These are phyloP conservation scores for Vicia faba DNA, from an alignment of 306 rosid species.

Conservation along the genomic window DNA sequence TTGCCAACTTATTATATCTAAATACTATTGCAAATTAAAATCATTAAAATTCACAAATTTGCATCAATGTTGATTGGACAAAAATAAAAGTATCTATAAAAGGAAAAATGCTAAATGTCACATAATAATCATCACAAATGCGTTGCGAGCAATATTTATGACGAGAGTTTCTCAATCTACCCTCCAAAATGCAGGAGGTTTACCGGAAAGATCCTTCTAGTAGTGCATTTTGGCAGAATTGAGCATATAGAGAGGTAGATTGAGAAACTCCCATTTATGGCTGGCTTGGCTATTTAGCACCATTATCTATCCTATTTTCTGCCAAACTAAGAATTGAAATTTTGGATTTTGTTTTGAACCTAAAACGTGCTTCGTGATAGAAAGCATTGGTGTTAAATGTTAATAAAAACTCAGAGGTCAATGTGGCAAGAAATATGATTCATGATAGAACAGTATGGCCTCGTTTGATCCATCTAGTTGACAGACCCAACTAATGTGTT, in stretches of 20 bases:
- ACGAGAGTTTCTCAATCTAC: not conserved
- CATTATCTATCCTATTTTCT: not conserved
- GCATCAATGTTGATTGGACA: slow-evolving; percentile 16
- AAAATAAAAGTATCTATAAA: not conserved
- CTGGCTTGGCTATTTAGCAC: not conserved
- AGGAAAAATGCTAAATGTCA: not conserved
- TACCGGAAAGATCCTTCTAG: no score
- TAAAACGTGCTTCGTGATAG: not conserved
- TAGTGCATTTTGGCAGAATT: no score
- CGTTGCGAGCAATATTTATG: not conserved
- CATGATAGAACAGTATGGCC: not conserved
- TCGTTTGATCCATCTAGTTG: not conserved
- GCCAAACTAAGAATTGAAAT: not conserved
- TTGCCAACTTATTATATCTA: no score
- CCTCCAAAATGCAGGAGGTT: no score
- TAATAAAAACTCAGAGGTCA: not conserved
- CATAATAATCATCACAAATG: not conserved
- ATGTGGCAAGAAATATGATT: not conserved
- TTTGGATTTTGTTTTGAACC: not conserved
- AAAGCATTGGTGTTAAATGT: not conserved
- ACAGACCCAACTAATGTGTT: not conserved
- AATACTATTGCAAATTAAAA: no score
- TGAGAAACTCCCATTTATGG: no score
- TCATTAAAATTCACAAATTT: slow-evolving; percentile 24
- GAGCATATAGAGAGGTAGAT: no score